Base-by-base conservation (phyloP, 495 filamentous ascomycete species). In the Penicillium paxilli region DNA sequence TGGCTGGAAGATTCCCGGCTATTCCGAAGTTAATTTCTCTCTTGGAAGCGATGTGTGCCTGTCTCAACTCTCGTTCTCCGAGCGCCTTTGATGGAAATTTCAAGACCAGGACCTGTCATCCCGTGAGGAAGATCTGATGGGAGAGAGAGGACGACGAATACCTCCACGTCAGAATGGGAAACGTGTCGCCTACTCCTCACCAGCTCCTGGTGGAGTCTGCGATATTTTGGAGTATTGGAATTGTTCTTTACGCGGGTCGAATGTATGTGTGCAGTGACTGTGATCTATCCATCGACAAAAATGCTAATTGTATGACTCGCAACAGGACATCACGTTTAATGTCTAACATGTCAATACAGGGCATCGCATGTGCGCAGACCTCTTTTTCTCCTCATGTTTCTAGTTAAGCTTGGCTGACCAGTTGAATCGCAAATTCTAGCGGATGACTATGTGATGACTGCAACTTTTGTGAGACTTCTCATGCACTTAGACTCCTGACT, bases 381-480 rank as follows among this genome's bases (percentile, higher is more conserved):
- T 19, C 12, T 5, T 41, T 7, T 38, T 44, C n/a, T 44, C 20
- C 40, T 10, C 14, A 5, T 42, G 28, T 16, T 3, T 5, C n/a
- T 37, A 12, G 17, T 7, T 6, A 6, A 8, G 23, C 30, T 53
- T 22, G 41, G 12, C 19, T 23, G 21, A 42, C 40, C 33, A 10
- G 11, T 20, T 19, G 8, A 1, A 19, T 38, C 35, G 12, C 44
- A 35, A 7, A 24, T 10, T 17, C 9, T 25, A 74, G 71, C 65
- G 55, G 69, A 87, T 47, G 84, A 87, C 55, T 85, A 75, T 64
- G 52, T 86, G 16, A 85, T 86, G 76, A 55, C 80, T 0, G 59
- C 74, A 23, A 82, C 78, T 8, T 75, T 85, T 54, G 79, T 82
- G 60, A 58, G 77, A 25, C 9, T 10, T 6, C 11, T 19, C 35